These are phyloP conservation scores for Coemansia sp. DNA, from an alignment of 192 early-diverging fungal genomes.

Conservation along the genomic window DNA sequence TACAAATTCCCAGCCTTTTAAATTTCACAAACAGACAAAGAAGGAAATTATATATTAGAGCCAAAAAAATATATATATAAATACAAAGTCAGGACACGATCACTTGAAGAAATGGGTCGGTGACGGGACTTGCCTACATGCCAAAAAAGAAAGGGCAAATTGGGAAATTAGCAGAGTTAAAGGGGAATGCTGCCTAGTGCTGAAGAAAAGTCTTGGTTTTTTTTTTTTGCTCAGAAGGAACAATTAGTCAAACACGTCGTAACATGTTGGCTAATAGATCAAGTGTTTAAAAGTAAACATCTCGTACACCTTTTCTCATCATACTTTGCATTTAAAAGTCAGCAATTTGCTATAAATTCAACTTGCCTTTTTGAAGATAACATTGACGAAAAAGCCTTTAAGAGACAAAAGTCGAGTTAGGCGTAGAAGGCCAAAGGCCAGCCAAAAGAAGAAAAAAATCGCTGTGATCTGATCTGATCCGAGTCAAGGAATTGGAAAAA, in stretches of 20 bases:
- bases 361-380: neutral
- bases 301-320: slow-evolving; percentile 34
- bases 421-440: neutral
- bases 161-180: neutral
- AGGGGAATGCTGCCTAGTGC: neutral
- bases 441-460: neutral
- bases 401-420: neutral
- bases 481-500: neutral
- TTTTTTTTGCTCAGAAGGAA: slow-evolving; percentile 24
- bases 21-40: neutral
- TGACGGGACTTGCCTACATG: neutral
- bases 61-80: neutral
- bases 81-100: neutral
- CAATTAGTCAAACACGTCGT: slow-evolving; percentile 23
- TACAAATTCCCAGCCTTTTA: neutral
- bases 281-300: slow-evolving; percentile 15
- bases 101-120: too few species aligned
- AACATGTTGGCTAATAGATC: slow-evolving; percentile 24
- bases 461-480: neutral
- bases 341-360: neutral
- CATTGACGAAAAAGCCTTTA: neutral
- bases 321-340: neutral
- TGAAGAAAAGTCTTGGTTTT: neutral
- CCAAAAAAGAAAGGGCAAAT: neutral
- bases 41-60: neutral